A percentile compares a stretch with the other conserved stretches of the same genome.
Conservation (phyloP, 768 basidiomycete species). For the Phylloporus rhodoxanthus region DNA sequence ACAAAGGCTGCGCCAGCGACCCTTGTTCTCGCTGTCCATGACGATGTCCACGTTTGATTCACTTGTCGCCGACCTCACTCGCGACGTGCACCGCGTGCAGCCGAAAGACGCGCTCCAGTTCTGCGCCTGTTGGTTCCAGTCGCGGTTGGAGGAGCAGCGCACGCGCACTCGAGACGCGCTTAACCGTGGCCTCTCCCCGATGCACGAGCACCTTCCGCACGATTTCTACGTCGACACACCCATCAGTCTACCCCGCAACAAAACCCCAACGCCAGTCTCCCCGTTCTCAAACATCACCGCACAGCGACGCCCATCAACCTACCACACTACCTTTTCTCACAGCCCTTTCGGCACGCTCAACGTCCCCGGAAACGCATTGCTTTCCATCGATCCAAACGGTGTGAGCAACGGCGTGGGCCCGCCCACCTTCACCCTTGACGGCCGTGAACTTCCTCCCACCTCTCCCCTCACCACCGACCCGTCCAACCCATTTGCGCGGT, state of each 20-base stretch:
- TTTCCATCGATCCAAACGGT: slow-evolving; percentile 42
- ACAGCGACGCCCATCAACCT: slow-evolving; percentile 50
- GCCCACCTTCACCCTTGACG: slow-evolving; percentile 56
- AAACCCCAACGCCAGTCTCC: slow-evolving; percentile 42
- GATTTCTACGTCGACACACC: slow-evolving; percentile 58
- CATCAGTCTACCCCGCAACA: slow-evolving; percentile 25
- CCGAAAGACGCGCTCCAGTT: slow-evolving; percentile 90
- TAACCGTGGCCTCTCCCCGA: slow-evolving; percentile 43
- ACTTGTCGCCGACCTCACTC: slow-evolving; percentile 78
- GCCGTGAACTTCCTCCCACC: slow-evolving; percentile 54
- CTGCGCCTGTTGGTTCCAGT: slow-evolving; percentile 92
- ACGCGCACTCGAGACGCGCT: slow-evolving; percentile 59
- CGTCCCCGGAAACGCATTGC: slow-evolving; percentile 74
- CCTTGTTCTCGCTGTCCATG: slow-evolving; percentile 7
- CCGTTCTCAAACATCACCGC: slow-evolving; percentile 49
- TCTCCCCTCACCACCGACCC: slow-evolving; percentile 50
- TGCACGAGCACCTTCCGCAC: slow-evolving; percentile 46
- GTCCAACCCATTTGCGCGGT: slow-evolving; percentile 44
- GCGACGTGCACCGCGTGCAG: slow-evolving; percentile 79
- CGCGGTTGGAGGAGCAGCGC: slow-evolving; percentile 79
- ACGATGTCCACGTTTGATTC: slow-evolving; percentile 69
- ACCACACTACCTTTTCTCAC: slow-evolving; percentile 45
- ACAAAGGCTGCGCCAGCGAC: slow-evolving; percentile 2
- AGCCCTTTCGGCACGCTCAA: slow-evolving; percentile 78
- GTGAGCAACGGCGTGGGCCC: slow-evolving; percentile 31